Base-by-base conservation (phyloP, 2,329 filamentous ascomycete species). In the Amphichorda felina region DNA sequence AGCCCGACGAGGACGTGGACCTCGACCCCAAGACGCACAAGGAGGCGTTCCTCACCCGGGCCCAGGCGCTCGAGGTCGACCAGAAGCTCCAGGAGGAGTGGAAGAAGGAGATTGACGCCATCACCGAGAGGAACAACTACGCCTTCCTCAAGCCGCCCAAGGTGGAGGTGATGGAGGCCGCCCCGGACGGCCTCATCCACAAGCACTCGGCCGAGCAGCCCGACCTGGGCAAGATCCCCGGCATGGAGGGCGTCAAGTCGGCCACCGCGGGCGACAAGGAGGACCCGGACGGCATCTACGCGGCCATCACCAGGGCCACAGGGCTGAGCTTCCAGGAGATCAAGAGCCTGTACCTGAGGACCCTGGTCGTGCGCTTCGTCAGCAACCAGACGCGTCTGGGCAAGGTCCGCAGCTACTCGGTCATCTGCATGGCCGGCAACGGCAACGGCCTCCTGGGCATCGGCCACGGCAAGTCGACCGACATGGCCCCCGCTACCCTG, bases 361-460 rank as follows among this genome's bases (percentile, higher is more conserved):
- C 71, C 33, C 62, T 98, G 32, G 82, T 94, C 32, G 52, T 54
- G 4, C 83, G 89, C 50, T 60, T 61, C 28, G 91, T 98, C 40
- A 68, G 75, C 44, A 96, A 98, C 62, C 89, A 96, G 70, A 96
- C 91, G 16, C 83, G 89, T 65, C 76, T 98, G 60, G 91, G 91
- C 54, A 98, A 96, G 70, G 80, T 98, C 40, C 70, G 72, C 46
- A 84, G 80, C 56, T 50, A 70, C 28, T 93, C 89, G 50, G 69
- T 76, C 47, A 63, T 96, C 41, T 78, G 78, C 28, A 78, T 95
- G 46, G 88, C 87, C 5, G 91, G 91, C 35, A 94, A 96, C 59
- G 72, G 76, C 39, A 73, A 91, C 45, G 91, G 91, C 13, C 71
- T 89, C 50, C 60, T 98, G 22, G 91, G 91, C 9, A 70, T 96